These are phyloP conservation scores for Mycosphaerella sp. DNA, from an alignment of 2,329 filamentous ascomycete genomes.

Conservation along the genomic window DNA sequence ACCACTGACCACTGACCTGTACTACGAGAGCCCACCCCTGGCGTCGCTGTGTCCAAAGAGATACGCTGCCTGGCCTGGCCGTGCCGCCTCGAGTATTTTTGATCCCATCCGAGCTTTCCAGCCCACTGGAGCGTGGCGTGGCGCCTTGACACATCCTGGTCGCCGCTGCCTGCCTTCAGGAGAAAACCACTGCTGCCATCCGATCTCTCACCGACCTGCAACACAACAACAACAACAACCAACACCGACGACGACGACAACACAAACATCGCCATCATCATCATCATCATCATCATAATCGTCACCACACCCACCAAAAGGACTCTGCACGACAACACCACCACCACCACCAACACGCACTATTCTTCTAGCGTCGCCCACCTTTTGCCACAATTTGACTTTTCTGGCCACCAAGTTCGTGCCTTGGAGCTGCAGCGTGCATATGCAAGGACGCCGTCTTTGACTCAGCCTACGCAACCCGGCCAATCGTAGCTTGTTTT, in stretches of 20 bases:
- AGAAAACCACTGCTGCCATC: background rate
- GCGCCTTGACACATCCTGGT: background rate
- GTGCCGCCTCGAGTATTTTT: background rate
- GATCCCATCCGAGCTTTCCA: background rate
- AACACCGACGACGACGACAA: background rate
- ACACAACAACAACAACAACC: background rate
- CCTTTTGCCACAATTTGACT: background rate
- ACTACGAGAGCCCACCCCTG: background rate
- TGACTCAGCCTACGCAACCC: conserved; percentile 10
- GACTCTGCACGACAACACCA: background rate
- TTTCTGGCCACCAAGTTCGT: conserved; percentile 1
- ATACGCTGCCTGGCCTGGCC: background rate
- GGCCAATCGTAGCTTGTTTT: conserved; percentile 8
- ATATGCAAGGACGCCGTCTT: conserved; percentile 4
- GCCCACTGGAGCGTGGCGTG: background rate
- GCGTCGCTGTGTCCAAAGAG: background rate
- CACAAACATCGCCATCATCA: background rate
- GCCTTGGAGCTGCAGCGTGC: conserved; percentile 11
- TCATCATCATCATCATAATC: background rate
- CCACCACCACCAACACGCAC: background rate
- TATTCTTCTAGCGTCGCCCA: background rate
- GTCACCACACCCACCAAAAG: background rate
- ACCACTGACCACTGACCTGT: background rate
- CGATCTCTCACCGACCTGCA: background rate
- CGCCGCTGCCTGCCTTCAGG: background rate